Conservation (phyloP, 2,329 filamentous ascomycete species). For the Pseudodiploospora longispora region DNA sequence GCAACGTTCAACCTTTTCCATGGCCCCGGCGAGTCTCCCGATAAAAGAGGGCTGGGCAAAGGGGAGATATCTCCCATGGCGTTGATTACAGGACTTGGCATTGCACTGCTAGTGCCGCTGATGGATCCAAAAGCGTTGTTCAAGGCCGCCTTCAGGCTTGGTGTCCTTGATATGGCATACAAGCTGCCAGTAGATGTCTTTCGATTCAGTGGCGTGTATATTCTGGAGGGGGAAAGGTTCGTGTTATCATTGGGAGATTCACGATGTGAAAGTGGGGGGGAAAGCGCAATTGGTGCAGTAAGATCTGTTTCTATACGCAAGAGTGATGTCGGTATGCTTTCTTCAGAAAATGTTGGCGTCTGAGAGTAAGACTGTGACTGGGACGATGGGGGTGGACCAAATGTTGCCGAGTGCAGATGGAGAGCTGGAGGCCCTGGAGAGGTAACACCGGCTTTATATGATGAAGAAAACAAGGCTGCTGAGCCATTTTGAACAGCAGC, state of each 20-base stretch:
- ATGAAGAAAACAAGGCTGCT: background rate
- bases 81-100: conserved; percentile 66
- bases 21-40: conserved; percentile 56
- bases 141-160: conserved; percentile 52
- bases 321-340: conserved; percentile 12
- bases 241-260: conserved; percentile 30
- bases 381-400: conserved; percentile 26
- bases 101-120: conserved; percentile 55
- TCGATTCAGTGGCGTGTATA: conserved; percentile 18
- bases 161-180: conserved; percentile 48
- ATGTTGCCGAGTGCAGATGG: conserved; percentile 20
- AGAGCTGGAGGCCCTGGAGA: conserved; percentile 15
- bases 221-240: conserved; percentile 21
- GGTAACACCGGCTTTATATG: conserved; percentile 9
- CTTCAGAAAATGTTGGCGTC: background rate
- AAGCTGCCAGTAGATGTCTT: conserved; percentile 27
- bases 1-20: conserved; percentile 49
- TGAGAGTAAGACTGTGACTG: conserved; percentile 3
- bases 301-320: conserved; percentile 33
- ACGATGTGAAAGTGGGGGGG: conserved; percentile 16
- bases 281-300: conserved; percentile 7
- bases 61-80: conserved; percentile 75
- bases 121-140: conserved; percentile 39
- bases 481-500: conserved; percentile 5
- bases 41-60: conserved; percentile 65